Conservation (phyloP, 2,329 filamentous ascomycete genomes). For the Paramyrothecium sp. region DNA sequence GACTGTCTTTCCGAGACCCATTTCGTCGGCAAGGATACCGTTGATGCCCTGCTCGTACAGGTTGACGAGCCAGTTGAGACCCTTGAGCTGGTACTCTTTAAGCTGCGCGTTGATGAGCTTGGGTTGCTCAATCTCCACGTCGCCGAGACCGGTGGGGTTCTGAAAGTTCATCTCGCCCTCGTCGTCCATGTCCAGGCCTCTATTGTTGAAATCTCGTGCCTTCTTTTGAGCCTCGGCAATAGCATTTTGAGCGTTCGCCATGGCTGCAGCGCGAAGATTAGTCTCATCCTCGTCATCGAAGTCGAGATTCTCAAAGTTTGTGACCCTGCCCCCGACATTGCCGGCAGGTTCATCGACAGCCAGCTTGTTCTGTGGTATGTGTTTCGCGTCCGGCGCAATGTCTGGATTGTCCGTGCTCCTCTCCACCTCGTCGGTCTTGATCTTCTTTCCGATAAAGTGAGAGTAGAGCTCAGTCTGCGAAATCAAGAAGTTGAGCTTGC, state of each 20-base stretch:
- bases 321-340: constrained; percentile 68
- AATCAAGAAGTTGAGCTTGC: constrained; percentile 99
- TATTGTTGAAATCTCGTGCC: constrained; percentile 87
- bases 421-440: constrained; percentile 95
- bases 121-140: constrained; percentile 91
- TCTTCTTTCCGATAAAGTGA: constrained; percentile 99
- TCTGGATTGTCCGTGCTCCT: constrained; percentile 81
- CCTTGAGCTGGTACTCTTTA: constrained; percentile 98
- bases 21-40: constrained; percentile 96
- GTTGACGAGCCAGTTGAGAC: constrained; percentile 98
- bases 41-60: constrained; percentile 99
- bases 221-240: constrained; percentile 93
- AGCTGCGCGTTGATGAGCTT: constrained; percentile 90
- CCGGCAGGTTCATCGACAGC: constrained; percentile 54
- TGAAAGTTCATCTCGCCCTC: constrained; percentile 99
- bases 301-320: constrained; percentile 89
- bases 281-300: constrained; percentile 95
- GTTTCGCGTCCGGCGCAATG: constrained; percentile 53
- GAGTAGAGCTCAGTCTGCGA: constrained; percentile 98
- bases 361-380: constrained; percentile 38
- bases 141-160: constrained; percentile 91
- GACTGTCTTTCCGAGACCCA: constrained; percentile 98
- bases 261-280: constrained; percentile 75
- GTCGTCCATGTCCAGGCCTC: constrained; percentile 70
- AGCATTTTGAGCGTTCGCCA: constrained; percentile 94